Percentiles rank a stretch among this genome's conserved stretches.
These are phyloP conservation scores for Trametes pubescens DNA, from an alignment of 1,284 basidiomycete species.

Conservation along the genomic window DNA sequence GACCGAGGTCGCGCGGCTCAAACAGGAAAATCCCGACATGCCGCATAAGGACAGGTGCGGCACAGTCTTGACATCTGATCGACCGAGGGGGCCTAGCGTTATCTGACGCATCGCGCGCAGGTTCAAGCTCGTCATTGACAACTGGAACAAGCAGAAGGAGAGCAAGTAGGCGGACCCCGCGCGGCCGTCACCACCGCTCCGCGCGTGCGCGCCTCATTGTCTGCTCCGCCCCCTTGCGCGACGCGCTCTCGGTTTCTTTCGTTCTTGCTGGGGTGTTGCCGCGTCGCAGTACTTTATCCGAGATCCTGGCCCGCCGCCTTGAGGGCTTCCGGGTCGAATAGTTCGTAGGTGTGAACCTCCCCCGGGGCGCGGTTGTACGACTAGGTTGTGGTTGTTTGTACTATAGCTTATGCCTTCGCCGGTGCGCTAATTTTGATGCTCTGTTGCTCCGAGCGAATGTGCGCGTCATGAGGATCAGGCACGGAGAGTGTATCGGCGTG, in stretches of 20 bases:
- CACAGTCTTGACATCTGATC: constrained; percentile 7
- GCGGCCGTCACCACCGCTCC: not conserved
- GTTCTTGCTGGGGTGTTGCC: constrained; percentile 10
- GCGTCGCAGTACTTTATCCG: constrained; percentile 17
- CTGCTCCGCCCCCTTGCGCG: not conserved
- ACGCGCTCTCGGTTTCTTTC: not conserved
- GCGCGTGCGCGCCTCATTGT: constrained; percentile 3
- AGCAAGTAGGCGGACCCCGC: constrained; percentile 55
- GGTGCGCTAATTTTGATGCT: constrained; percentile 23
- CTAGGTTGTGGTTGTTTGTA: constrained; percentile 25
- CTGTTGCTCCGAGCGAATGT: not conserved
- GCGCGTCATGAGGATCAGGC: not conserved
- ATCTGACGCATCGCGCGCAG: constrained; percentile 46
- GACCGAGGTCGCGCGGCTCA: constrained; percentile 76
- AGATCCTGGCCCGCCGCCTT: constrained; percentile 7
- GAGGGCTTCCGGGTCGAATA: constrained; percentile 3
- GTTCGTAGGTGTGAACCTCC: constrained; percentile 5
- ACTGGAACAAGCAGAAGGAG: constrained; percentile 79
- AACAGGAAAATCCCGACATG: constrained; percentile 73
- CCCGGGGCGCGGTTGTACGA: constrained; percentile 22
- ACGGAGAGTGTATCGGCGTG: not conserved
- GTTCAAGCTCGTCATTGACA: constrained; percentile 76
- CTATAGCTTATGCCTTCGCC: constrained; percentile 20
- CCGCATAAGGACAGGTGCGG: constrained; percentile 74
- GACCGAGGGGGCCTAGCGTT: constrained; percentile 15